Base-by-base conservation (phyloP, 108 stramenopile genomes). In the Pseudonitzschia multiseries region DNA sequence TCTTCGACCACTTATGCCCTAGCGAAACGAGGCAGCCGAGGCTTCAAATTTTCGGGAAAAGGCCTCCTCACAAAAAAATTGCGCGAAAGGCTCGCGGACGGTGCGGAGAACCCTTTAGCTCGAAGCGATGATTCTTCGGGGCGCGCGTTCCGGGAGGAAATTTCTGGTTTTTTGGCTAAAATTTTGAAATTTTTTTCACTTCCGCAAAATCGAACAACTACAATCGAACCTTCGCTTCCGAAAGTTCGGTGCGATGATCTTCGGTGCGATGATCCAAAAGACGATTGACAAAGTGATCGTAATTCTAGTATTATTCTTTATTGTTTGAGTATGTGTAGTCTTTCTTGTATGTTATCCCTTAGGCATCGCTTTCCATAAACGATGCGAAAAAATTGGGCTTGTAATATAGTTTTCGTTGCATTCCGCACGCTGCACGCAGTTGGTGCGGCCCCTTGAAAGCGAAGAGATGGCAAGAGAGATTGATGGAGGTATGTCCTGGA, bases 301-400 rank as follows among this genome's bases (percentile, higher is more conserved):
- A 12, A 59, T 59, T 62, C 61, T 62, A 56, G 54, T 4, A 4
- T 29, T 63, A 32, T 63, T 40, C 36, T 67, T 20, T 67, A 46
- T 62, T 27, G 24, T 21, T 27, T 24, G 20, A 62, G 61, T 62
- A 32, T 48, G 28, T 67, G 46, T 26, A 67, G 32, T 67, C 21
- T 67, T 6, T 42, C 28, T 13, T 50, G 31, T 67, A 67, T 28
- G 10, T 21, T 50, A 46, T 0, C 24, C 33, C 8, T 40, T 24
- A 48, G 66, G 36, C 66, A 67, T 27, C 66, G 66, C 66, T 67
- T 67, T 67, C 36, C 66, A 67, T 24, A 67, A 67, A 48, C 66
- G 66, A 67, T 67, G 43, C 43, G 43, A 67, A 67, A 67, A 21
- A 67, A 5, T 26, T 27, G 29, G 29, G 14, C 57, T 59, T 26